Evolutionary conservation across 306 rosid genomes (phyloP), one percentile per base, ranked within the genome.

Genomic region (Quercus aquifolioides): DNA sequence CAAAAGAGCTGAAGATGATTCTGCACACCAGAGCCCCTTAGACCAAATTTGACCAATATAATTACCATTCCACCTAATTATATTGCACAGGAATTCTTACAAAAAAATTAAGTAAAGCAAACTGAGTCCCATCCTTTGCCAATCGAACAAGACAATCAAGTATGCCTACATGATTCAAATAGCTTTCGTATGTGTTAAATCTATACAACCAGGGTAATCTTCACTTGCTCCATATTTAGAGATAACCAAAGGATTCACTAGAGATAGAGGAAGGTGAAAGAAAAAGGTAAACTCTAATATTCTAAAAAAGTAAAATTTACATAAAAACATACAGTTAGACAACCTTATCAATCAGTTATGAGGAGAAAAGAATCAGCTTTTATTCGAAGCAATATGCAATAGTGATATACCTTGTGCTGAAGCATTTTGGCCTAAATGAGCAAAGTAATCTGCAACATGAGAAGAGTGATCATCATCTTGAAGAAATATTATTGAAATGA

Each of bases 91-190:
- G 46, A 38, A 7, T 38, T 2, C 46, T 38, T 38, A 38, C 0
- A 38, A 38, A 38, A 7, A 38, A 38, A 7, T 7, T 7, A 38
- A 8, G 46, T 38, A 38, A 38, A 38, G 85, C 98, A 85, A 96
- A 87, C 73, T 91, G 97, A 64, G 8, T 85, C 73, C 98, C 90
- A 20, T 93, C 99, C 84, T 88, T 87, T 9, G 98, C 76, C 14
- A 93, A 76, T 88, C 90, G 98, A 82, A 96, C 99, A 20, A 93
- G 96, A 82, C 96, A 96, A 82, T 96, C 97, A 20, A 96, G 88
- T 75, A 96, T 82, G 57, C 89, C 97, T 60, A 75, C 97, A 68
- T 92, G 94, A 87, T 93, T n/a, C 57, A 7, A 72, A 96, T 89
- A 79, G 99, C 99, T 6, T 84, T 63, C 0, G 8, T 6, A 74